phyloP scores from a whole-genome alignment of 2,329 filamentous ascomycete species.

The Fusarium nematophilum region DNA sequence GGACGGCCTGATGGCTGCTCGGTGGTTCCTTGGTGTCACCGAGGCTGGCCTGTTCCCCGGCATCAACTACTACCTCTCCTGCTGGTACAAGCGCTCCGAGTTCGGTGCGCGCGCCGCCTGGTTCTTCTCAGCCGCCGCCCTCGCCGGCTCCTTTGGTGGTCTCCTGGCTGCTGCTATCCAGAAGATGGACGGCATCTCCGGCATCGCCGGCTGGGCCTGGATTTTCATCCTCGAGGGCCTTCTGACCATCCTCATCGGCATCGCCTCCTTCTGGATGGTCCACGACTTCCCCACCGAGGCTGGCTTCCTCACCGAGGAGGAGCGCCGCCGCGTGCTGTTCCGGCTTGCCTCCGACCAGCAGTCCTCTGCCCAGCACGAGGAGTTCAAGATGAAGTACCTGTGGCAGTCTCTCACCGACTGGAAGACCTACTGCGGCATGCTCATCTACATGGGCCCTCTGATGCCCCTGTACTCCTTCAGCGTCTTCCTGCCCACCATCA shows the following conservation, averaged over 20 bases:
- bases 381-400: constrained; percentile 78
- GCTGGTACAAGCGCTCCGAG: constrained; percentile 85
- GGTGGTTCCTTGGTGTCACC: constrained; percentile 77
- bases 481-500: constrained; percentile 84
- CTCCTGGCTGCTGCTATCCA: constrained; percentile 78
- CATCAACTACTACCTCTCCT: constrained; percentile 83
- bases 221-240: constrained; percentile 79
- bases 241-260: constrained; percentile 74
- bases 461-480: constrained; percentile 81
- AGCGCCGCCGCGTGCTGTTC: constrained; percentile 77
- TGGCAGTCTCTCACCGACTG: constrained; percentile 81
- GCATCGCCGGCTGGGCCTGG: constrained; percentile 70
- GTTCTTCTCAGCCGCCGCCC: constrained; percentile 85
- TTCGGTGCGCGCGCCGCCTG: constrained; percentile 84
- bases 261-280: constrained; percentile 80
- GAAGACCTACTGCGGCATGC: constrained; percentile 82
- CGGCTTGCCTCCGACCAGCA: constrained; percentile 79
- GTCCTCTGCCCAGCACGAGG: constrained; percentile 76
- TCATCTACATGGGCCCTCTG: constrained; percentile 82
- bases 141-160: constrained; percentile 82
- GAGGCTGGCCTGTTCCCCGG: constrained; percentile 83
- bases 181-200: constrained; percentile 73
- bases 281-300: constrained; percentile 85
- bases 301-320: constrained; percentile 75
- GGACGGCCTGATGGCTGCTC: constrained; percentile 72